Evolutionary conservation across 306 rosid species (phyloP).

Genomic region (Castanea sativa): DNA sequence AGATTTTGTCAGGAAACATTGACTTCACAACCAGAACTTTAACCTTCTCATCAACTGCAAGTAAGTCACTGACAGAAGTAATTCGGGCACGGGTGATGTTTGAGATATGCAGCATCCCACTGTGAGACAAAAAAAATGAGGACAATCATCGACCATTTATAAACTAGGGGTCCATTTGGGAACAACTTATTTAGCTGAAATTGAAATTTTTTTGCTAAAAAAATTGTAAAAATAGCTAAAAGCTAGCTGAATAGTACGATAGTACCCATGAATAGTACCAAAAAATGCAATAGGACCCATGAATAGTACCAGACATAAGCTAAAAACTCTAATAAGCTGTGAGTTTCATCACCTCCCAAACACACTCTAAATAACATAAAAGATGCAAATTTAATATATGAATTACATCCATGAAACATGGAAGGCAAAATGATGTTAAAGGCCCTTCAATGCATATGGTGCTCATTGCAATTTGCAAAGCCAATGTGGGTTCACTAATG

Average conservation of each 20-base stretch:
- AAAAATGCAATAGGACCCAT: no score
- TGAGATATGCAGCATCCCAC: constrained; percentile 94
- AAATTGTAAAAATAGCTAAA: no score
- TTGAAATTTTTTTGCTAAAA: no score
- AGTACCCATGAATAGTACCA: no score
- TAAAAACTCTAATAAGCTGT: no score
- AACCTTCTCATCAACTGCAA: constrained; percentile 66
- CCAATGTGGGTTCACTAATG: background rate
- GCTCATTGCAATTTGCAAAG: background rate
- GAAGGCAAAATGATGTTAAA: background rate
- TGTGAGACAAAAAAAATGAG: constrained; percentile 39
- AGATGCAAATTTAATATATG: constrained; percentile 4
- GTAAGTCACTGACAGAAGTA: constrained; percentile 68
- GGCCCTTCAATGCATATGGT: background rate
- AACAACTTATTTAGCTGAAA: no score
- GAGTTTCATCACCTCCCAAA: no score
- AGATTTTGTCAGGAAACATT: constrained; percentile 78
- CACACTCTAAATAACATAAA: background rate
- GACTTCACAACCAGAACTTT: constrained; percentile 89
- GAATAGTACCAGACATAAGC: no score
- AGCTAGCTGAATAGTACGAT: no score
- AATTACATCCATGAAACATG: background rate
- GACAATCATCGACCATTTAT: constrained; percentile 11
- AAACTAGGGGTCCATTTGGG: background rate
- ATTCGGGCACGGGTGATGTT: constrained; percentile 65